These are phyloP conservation scores for Nicotiana noctiflora DNA, from an alignment of 257 asterid genomes.

Conservation along the genomic window DNA sequence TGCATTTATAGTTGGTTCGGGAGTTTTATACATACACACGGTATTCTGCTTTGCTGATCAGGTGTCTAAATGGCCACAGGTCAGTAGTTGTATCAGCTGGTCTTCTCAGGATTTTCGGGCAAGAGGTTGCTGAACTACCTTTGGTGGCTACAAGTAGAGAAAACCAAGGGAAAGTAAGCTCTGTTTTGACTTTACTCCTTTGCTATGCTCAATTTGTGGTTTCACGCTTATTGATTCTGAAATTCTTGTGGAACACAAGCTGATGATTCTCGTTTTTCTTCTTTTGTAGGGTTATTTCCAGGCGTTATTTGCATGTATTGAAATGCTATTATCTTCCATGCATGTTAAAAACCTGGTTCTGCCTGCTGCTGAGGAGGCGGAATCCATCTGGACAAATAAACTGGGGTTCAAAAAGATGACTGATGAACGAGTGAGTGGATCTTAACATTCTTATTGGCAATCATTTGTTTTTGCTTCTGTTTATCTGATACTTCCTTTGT, in stretches of 20 bases:
- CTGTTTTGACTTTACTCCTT: not conserved
- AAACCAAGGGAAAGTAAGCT: conserved; percentile 86
- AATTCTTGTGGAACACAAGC: not conserved
- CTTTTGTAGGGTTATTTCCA: conserved; percentile 74
- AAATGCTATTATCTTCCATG: conserved; percentile 67
- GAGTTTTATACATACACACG: not conserved
- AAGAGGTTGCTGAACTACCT: conserved; percentile 95
- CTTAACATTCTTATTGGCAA: not conserved
- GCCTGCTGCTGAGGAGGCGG: conserved; percentile 98
- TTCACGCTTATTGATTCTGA: not conserved
- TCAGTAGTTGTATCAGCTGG: conserved; percentile 92
- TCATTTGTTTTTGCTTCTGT: not conserved
- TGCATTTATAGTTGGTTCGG: not conserved
- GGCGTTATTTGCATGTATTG: conserved; percentile 82
- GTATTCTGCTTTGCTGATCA: not conserved
- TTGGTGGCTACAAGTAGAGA: conserved; percentile 85
- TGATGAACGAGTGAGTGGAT: conserved; percentile 61
- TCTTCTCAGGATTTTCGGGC: conserved; percentile 86
- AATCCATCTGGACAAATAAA: conserved; percentile 91
- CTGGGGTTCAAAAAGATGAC: conserved; percentile 81
- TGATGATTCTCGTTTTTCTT: not conserved
- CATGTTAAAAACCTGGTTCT: conserved; percentile 72
- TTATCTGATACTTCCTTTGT: not conserved
- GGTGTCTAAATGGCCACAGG: conserved; percentile 34
- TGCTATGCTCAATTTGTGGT: not conserved